Base-by-base conservation (phyloP, 495 filamentous ascomycete species). In the Lineolata rhizophorae region DNA sequence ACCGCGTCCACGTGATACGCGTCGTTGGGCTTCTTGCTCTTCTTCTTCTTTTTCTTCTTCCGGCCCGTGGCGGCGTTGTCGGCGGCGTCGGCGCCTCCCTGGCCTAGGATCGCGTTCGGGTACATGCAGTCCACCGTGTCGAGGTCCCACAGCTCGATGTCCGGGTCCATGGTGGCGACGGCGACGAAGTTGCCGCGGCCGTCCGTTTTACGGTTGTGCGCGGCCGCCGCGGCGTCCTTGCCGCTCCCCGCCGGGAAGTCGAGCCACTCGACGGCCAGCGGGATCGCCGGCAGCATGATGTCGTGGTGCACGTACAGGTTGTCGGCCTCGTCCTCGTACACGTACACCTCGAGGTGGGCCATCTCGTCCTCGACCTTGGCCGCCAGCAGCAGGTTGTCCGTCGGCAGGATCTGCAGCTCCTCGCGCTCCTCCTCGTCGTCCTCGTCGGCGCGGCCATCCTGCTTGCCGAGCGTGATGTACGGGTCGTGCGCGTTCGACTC, bases 271-370 rank as follows among this genome's bases (percentile, higher is more conserved):
- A 93, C 61, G 48, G 79, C 85, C 10, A 99, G 67, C 2, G 87
- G 87, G 52, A 95, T 91, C 19, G 84, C 84, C 12, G 87, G 87
- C 25, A 99, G 70, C 87, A 99, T 94, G 43, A 99, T 91, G 47
- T 99, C 87, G 60, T 99, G 90, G 57, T 99, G 87, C 6, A 95
- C 84, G 51, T 95, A 99, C 22, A 99, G 71, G 52, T 99, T 95
- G 47, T 91, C 87, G 6, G 71, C 82, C 22, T 53, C 54, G 45
- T 95, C 90, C 53, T 97, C 90, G 52, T 97, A 97, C 18, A 97
- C 81, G 50, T 95, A 95, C 27, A 94, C 72, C 49, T 95, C 90
- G 13, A 99, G 64, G 55, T 94, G 84, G 17, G 87, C 82, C 17
- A 99, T 76, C 42, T 95, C 87, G 41, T 99, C 87, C 53, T 99